Evolutionary conservation across 345 rosid genomes (phyloP), one percentile per base, ranked within the genome.

Genomic region (Iberis pinnata): DNA sequence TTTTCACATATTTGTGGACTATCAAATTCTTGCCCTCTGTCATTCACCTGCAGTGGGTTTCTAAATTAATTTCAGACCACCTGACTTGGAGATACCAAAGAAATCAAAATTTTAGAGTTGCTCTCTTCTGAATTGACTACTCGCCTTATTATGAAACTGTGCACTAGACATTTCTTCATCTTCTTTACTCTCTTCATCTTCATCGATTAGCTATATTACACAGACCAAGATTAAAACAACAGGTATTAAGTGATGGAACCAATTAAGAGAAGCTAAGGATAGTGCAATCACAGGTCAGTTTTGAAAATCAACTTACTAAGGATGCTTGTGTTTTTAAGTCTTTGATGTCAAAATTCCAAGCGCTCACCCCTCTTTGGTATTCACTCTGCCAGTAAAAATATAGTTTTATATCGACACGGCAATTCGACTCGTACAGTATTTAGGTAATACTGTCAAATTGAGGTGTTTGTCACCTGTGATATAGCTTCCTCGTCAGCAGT

Each of bases 341-440:
- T 58, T 78, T 90, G 56, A 93, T 42, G 61, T 93, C 95, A 64
- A 93, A 93, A 61, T 93, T 83, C 99, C 99, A 93, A 56, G 99
- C 95, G 71, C 99, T 93, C 59, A 93, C 99, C 70, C 99, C 99
- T 72, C 97, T 73, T 59, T 93, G 82, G 74, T 88, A 93, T 74
- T 93, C 99, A 54, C 95, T 88, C 99, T 93, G 75, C 58, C 58
- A 40, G 63, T 26, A 61, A 39, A 47, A 58, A 43, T 25, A 20
- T 11, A 17, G 20, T 24, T 40, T 53, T 12, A 60, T 22, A 43
- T 31, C 15, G 47, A 59, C 59, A 50, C 17, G 37, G 9, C 60
- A 39, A 17, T 39, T 22, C 18, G 8, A 40, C 43, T 46, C 32
- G 12, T 39, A 31, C 33, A 38, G n/a, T 16, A 22, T 40, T 42